Base-by-base conservation (phyloP, 306 rosid species). In the Spatholobus suberectus region DNA sequence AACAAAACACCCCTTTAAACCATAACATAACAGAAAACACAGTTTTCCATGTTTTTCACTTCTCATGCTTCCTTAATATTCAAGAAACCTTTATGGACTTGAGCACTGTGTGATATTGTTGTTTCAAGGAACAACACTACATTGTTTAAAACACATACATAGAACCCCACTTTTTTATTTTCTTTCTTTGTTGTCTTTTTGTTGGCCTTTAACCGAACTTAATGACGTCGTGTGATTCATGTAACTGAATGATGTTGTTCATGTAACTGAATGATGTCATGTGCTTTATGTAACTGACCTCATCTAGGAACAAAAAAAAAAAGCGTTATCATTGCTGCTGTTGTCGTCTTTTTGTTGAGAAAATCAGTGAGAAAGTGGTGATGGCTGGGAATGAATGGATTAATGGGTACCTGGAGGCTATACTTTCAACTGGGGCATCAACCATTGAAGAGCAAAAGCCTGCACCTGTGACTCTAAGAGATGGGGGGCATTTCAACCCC, bases 381-480 rank as follows among this genome's bases (percentile, higher is more conserved):
- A 93, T 94, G 98, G 97, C 98, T 12, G 98, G 97, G 18, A 95
- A 95, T 71, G 98, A 95, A 89, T 95, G 98, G 97, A 95, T 95
- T 1, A 90, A 95, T 38, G 98, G 98, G 18, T 95, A 95, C 82
- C 77, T 95, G 81, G 98, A 95, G 85, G 98, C 98, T 0, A 95
- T 95, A 73, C 61, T 95, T 9, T 94, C 92, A 27, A 91, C 88
- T 1, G 97, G 97, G 38, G 97, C 97, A 12, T 51, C 96, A 10
- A 86, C 89, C 52, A 91, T 92, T 57, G 98, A 94, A 54, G 98
- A 93, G 70, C 92, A 90, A 44, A 93, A 90, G 79, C 87, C 94
- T 1, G 72, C 84, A 76, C 76, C 90, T 49, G 94, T 65, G 84
- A 82, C 83, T 73, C 73, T 87, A 17, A 72, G 84, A 47, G 98